Conservation (phyloP, 208 protist species). For the Lotmaria passim region DNA sequence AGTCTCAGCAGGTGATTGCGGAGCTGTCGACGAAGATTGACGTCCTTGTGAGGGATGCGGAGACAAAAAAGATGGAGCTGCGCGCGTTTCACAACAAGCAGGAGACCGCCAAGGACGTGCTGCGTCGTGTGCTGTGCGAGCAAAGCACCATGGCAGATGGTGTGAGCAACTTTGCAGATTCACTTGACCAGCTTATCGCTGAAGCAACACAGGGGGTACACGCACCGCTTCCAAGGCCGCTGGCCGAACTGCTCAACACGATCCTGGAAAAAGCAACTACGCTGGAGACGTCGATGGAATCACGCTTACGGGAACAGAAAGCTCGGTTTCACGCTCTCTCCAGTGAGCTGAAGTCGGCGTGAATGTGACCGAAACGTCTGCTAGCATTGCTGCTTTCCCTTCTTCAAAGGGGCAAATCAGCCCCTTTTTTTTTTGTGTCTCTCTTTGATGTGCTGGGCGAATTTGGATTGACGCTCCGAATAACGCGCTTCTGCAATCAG, state of each 20-base stretch:
- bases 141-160: conserved; percentile 24
- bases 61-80: conserved; percentile 11
- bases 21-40: conserved; percentile 26
- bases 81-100: conserved; percentile 10
- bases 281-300: conserved; percentile 23
- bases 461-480: no score
- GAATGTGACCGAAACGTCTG: no score
- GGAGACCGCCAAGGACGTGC: conserved; percentile 11
- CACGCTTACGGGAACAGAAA: conserved; percentile 21
- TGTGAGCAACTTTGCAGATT: conserved; percentile 6
- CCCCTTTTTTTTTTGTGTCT: no score
- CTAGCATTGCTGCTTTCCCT: background rate
- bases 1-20: conserved; percentile 33
- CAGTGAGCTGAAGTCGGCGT: conserved; percentile 13
- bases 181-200: background rate
- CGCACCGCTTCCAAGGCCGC: background rate
- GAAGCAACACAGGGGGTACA: background rate
- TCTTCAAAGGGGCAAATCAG: no score
- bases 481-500: no score
- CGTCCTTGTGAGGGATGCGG: conserved; percentile 2
- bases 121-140: conserved; percentile 16
- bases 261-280: background rate
- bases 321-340: conserved; percentile 25
- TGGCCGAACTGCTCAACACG: background rate
- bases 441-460: no score